Percentiles rank a stretch among this genome's conserved stretches.
These are phyloP conservation scores for Wickerhamiella hasegawae DNA, from an alignment of 805 yeast species.

Conservation along the genomic window DNA sequence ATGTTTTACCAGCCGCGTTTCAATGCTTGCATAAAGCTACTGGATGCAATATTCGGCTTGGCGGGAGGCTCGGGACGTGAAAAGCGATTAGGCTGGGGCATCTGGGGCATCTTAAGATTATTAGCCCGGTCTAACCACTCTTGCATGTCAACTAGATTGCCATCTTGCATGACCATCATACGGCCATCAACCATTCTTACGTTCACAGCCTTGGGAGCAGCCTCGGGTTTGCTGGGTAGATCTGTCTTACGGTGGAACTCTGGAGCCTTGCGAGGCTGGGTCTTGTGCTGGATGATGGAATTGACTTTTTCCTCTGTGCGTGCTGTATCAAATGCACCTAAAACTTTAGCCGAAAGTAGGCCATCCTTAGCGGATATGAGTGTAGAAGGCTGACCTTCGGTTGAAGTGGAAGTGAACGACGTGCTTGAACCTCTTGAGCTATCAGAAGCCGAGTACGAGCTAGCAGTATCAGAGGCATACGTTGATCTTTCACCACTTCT, in stretches of 20 bases:
- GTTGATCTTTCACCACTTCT: neutral
- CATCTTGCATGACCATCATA: conserved; percentile 14
- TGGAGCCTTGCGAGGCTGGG: neutral
- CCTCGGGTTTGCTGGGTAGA: neutral
- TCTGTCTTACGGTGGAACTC: neutral
- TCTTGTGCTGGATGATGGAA: neutral
- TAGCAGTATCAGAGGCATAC: neutral
- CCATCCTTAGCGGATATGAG: neutral
- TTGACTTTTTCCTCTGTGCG: conserved; percentile 4
- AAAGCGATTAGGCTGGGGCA: neutral
- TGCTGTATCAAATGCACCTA: conserved; percentile 7
- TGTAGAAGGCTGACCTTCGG: neutral
- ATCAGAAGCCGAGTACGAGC: neutral
- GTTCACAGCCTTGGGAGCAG: conserved; percentile 2
- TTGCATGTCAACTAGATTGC: conserved; percentile 16
- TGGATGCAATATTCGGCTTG: conserved; percentile 6
- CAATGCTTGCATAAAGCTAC: conserved; percentile 6
- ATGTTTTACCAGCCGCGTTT: conserved; percentile 13
- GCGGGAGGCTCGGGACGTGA: neutral
- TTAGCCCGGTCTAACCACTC: conserved; percentile 14
- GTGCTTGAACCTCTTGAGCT: neutral
- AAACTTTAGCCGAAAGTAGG: conserved; percentile 2
- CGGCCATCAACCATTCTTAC: conserved; percentile 16
- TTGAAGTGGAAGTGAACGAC: neutral
- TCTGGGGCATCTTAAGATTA: conserved; percentile 1